These are phyloP conservation scores for Haplographium delicatum DNA, from an alignment of 495 filamentous ascomycete genomes.

Conservation along the genomic window DNA sequence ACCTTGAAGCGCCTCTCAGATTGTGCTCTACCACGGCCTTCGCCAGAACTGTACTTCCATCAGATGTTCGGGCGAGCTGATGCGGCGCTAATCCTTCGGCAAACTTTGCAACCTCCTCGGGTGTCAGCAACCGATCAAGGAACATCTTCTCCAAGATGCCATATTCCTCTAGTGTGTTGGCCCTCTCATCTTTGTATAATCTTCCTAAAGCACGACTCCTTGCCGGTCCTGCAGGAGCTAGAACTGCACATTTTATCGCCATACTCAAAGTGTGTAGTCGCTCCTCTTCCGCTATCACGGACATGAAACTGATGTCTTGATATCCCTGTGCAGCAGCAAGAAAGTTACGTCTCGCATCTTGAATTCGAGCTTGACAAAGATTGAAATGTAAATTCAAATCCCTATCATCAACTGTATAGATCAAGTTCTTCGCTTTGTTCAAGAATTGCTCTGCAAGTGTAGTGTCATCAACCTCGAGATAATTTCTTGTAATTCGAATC, in stretches of 20 bases:
- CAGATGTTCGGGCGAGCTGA: constrained; percentile 80
- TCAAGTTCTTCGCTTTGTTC: constrained; percentile 88
- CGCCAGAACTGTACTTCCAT: constrained; percentile 89
- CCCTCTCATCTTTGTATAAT: constrained; percentile 91
- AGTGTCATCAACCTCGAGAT: constrained; percentile 90
- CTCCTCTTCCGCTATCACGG: constrained; percentile 72
- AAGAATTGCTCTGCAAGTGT: constrained; percentile 78
- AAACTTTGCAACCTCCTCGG: constrained; percentile 80
- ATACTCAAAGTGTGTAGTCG: constrained; percentile 76
- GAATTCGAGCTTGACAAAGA: constrained; percentile 85
- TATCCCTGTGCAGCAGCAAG: constrained; percentile 85
- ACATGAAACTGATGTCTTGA: constrained; percentile 72
- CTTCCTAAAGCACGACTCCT: constrained; percentile 73
- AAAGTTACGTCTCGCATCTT: constrained; percentile 85
- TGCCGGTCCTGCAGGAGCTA: constrained; percentile 84
- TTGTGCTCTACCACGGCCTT: constrained; percentile 96
- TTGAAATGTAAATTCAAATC: constrained; percentile 76
- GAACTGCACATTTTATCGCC: constrained; percentile 91
- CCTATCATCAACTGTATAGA: constrained; percentile 68
- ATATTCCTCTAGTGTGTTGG: constrained; percentile 69
- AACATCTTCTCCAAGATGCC: constrained; percentile 97
- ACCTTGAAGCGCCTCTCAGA: constrained; percentile 72
- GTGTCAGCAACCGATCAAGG: constrained; percentile 75
- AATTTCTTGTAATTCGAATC: constrained; percentile 91
- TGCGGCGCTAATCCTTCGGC: constrained; percentile 74